These are phyloP conservation scores for Alloteropsis semialata DNA, from an alignment of 176 grass and related monocot genomes.

Conservation along the genomic window DNA sequence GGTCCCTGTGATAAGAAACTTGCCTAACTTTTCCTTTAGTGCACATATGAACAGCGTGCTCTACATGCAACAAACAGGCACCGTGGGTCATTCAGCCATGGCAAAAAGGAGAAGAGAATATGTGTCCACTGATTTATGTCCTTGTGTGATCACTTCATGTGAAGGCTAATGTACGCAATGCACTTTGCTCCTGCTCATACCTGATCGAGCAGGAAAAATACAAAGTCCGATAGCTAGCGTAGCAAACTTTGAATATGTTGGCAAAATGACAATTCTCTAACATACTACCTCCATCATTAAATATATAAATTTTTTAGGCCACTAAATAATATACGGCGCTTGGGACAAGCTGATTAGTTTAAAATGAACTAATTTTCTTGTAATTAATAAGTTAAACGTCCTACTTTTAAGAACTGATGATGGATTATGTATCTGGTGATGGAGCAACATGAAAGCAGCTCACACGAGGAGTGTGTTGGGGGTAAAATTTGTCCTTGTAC, in stretches of 20 bases:
- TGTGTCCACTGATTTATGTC: background rate
- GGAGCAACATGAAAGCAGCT: background rate
- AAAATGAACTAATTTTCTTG: too few relatives aligned
- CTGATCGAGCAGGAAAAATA: too few relatives aligned
- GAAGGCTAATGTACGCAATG: background rate
- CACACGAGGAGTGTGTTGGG: background rate
- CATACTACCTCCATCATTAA: too few relatives aligned
- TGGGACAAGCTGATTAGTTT: too few relatives aligned
- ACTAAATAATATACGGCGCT: too few relatives aligned
- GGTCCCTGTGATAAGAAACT: constrained; percentile 29
- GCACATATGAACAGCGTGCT: constrained; percentile 31
- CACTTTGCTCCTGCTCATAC: background rate
- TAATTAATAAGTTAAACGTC: too few relatives aligned
- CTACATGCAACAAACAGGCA: constrained; percentile 33
- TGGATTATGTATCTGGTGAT: background rate
- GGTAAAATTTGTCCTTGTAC: background rate
- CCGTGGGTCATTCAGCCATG: constrained; percentile 33
- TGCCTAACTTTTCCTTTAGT: constrained; percentile 53
- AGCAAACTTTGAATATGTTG: too few relatives aligned
- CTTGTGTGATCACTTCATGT: background rate
- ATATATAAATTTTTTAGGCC: too few relatives aligned
- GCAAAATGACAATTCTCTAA: too few relatives aligned
- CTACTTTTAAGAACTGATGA: too few relatives aligned
- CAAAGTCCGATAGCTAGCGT: too few relatives aligned
- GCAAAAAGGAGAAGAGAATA: constrained; percentile 25